Conservation (phyloP, 2,329 filamentous ascomycete species). For the Botrytis pseudocinerea region DNA sequence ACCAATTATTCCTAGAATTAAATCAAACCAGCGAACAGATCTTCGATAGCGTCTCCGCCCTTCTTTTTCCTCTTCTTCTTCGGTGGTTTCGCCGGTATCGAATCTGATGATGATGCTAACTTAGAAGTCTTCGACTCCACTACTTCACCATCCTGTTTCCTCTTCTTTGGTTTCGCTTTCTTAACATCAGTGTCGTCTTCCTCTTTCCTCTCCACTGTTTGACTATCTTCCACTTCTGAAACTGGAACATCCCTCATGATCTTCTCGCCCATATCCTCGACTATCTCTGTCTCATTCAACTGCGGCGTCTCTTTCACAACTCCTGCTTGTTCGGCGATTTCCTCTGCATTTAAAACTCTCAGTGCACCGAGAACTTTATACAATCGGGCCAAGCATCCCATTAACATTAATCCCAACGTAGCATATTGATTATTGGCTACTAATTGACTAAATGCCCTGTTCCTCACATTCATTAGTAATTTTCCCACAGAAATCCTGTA, state of each 20-base stretch:
- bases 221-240: conserved; percentile 23
- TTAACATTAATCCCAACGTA: conserved; percentile 66
- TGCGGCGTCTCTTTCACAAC: background rate
- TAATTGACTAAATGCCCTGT: conserved; percentile 64
- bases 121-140: conserved; percentile 6
- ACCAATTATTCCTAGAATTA: conserved; percentile 30
- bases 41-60: conserved; percentile 68
- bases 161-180: conserved; percentile 35
- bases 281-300: conserved; percentile 14
- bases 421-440: conserved; percentile 73
- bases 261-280: conserved; percentile 39
- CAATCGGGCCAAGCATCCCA: conserved; percentile 63
- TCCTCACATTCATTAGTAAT: conserved; percentile 43
- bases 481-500: background rate
- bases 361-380: conserved; percentile 47
- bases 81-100: conserved; percentile 42
- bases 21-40: conserved; percentile 65
- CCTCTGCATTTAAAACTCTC: conserved; percentile 24
- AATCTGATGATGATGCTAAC: conserved; percentile 28
- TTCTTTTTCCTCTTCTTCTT: conserved; percentile 62
- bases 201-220: background rate
- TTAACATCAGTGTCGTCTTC: conserved; percentile 17
- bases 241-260: conserved; percentile 35
- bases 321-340: conserved; percentile 18
- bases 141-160: conserved; percentile 23